Evolutionary conservation across 129 eudicot genomes (phyloP).

Genomic region (Flaveria sonorensis): DNA sequence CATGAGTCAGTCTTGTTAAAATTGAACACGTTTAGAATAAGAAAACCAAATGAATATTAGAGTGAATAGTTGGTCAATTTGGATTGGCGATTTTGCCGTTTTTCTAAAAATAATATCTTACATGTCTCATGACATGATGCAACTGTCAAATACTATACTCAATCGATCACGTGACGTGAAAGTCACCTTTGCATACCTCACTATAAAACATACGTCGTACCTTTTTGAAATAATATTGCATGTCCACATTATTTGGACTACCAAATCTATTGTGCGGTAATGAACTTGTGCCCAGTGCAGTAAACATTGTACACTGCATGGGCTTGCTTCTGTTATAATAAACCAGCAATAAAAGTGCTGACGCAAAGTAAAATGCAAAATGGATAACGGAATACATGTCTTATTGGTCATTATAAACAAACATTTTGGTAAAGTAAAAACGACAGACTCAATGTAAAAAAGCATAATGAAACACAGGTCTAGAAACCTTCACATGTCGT

Average conservation of each 20-base stretch:
- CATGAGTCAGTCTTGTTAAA: neutral
- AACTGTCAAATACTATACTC: conserved; percentile 3
- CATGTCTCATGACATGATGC: conserved; percentile 1
- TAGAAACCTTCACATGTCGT: neutral
- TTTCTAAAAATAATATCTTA: neutral
- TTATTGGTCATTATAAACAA: neutral
- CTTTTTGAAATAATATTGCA: neutral
- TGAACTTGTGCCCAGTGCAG: neutral
- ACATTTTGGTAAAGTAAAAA: neutral
- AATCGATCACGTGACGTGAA: conserved; percentile 28
- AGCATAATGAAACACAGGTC: conserved; percentile 11
- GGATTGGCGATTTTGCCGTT: neutral
- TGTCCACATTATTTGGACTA: neutral
- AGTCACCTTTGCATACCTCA: neutral
- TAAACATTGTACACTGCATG: neutral
- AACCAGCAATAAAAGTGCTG: too few relatives aligned
- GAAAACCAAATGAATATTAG: neutral
- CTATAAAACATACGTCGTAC: neutral
- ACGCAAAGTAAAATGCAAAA: neutral
- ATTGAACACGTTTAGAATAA: neutral
- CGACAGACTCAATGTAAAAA: neutral
- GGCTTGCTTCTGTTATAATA: neutral
- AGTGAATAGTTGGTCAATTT: neutral
- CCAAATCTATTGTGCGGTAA: neutral
- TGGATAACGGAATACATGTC: neutral